Evolutionary conservation across 1,284 basidiomycete genomes (phyloP).

Genomic region (Microbotryum violaceum): DNA sequence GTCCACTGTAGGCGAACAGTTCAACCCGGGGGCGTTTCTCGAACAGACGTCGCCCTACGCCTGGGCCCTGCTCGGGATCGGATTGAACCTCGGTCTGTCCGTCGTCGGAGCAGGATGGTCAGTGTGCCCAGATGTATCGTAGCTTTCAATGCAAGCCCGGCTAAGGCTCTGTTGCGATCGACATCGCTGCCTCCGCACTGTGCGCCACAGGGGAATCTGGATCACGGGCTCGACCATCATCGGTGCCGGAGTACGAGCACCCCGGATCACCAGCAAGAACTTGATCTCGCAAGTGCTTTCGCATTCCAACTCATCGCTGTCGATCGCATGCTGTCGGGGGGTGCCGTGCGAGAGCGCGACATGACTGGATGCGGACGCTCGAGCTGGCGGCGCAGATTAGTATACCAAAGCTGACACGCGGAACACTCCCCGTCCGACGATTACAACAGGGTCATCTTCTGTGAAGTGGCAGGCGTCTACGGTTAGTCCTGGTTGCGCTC

Average conservation of each 20-base stretch:
- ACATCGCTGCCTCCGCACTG: neutral
- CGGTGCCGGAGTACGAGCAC: conserved; percentile 88
- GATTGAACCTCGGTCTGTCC: conserved; percentile 85
- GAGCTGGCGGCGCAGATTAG: too few relatives aligned
- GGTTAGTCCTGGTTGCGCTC: too few relatives aligned
- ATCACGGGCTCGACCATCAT: conserved; percentile 90
- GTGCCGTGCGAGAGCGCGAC: too few relatives aligned
- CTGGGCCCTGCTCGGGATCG: conserved; percentile 86
- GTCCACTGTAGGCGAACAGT: conserved; percentile 38
- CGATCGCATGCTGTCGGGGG: neutral
- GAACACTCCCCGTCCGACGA: too few relatives aligned
- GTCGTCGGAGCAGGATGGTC: conserved; percentile 94
- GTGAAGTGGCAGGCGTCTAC: conserved; percentile 96
- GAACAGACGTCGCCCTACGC: conserved; percentile 89
- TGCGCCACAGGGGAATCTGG: conserved; percentile 78
- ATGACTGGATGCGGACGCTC: too few relatives aligned
- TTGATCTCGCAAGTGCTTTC: conserved; percentile 69
- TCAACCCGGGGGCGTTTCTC: conserved; percentile 86
- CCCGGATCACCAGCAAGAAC: conserved; percentile 95
- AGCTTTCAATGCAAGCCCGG: neutral
- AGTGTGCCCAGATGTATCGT: conserved; percentile 38
- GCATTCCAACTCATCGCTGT: neutral
- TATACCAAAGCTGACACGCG: too few relatives aligned
- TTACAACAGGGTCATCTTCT: conserved; percentile 81
- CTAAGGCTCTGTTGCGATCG: neutral